phyloP scores from a whole-genome alignment of 192 early-diverging fungal species.

The Rhizoclosmatium globosum region DNA sequence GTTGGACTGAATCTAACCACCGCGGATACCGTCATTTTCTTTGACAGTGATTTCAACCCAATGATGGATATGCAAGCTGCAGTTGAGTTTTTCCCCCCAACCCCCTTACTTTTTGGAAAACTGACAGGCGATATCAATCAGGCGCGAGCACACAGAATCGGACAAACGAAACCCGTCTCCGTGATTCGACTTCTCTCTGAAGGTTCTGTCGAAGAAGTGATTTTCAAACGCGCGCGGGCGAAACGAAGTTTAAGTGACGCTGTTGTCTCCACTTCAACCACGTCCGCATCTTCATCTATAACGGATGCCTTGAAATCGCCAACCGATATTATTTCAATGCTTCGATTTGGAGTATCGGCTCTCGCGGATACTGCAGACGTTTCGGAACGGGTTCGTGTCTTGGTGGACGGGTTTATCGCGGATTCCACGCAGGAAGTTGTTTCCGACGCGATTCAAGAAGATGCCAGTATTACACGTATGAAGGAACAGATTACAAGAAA shows the following conservation, averaged over 20 bases:
- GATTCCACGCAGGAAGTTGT: not conserved
- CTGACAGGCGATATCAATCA: slow-evolving; percentile 69
- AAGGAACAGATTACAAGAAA: slow-evolving; percentile 36
- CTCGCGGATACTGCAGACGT: slow-evolving; percentile 5
- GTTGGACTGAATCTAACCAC: slow-evolving; percentile 80
- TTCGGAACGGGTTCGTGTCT: not conserved
- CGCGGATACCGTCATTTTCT: slow-evolving; percentile 84
- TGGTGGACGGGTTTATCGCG: slow-evolving; percentile 18
- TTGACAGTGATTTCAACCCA: slow-evolving; percentile 82
- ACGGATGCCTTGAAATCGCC: slow-evolving; percentile 3
- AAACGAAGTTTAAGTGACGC: slow-evolving; percentile 19
- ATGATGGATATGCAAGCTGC: slow-evolving; percentile 77
- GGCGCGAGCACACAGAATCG: slow-evolving; percentile 97
- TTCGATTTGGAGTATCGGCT: slow-evolving; percentile 25
- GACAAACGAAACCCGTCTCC: slow-evolving; percentile 91
- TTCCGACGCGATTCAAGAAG: not conserved
- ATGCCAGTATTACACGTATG: slow-evolving; percentile 17
- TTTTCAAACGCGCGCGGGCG: slow-evolving; percentile 72
- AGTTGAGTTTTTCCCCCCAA: slow-evolving; percentile 12
- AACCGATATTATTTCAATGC: slow-evolving; percentile 9
- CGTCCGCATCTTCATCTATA: not conserved
- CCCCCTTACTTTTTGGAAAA: not conserved
- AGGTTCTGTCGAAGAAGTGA: slow-evolving; percentile 87
- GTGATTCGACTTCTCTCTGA: slow-evolving; percentile 88
- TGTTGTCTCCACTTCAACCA: not conserved